Evolutionary conservation across 179 eudicot genomes (phyloP), one percentile per base, ranked within the genome.

Genomic region (Corrigiola litoralis): DNA sequence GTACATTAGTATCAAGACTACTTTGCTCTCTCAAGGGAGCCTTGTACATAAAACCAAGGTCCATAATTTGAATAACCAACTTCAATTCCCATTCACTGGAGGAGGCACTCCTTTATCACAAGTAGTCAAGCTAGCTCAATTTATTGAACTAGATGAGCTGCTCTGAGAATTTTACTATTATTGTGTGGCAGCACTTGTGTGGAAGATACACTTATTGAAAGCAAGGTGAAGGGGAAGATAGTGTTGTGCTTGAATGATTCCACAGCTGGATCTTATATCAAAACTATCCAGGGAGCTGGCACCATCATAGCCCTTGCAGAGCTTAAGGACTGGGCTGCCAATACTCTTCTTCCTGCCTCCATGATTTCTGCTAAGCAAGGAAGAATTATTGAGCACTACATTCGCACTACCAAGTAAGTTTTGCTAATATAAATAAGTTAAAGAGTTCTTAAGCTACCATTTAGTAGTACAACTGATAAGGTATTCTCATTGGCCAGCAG

Each of bases 351-450:
- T 45, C 87, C 98, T 8, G 77, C 82, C 7, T 71, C 95, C 8
- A 18, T 46, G 25, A 69, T 81, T 27, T 23, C 49, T 13, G 45
- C 45, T 14, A 45, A 29, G 0, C 71, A 61, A 10, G 98, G 89
- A 3, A 12, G 4, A 2, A 67, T 42, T 8, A 75, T 92, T 31
- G 84, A 69, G 6, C 42, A 29, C 1, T 92, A 89, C 70, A 89
- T 92, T 60, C 80, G 87, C 52, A 66, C 90, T 34, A 85, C 95
- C 67, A 81, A 77, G 98, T 92, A 73, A 0, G 81, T 12, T 3
- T n/a, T 42, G 1, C 2, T 27, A 38, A 3, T 12, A 3, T 38
- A 9, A 9, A 12, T 9, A 11, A 38, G 11, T 0, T 9, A 16
- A 38, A 9, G 44, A 9, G 2, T 38, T 9, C 0, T 25, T 51